Evolutionary conservation across 345 rosid genomes (phyloP).

Genomic region (Hevea brasiliensis): DNA sequence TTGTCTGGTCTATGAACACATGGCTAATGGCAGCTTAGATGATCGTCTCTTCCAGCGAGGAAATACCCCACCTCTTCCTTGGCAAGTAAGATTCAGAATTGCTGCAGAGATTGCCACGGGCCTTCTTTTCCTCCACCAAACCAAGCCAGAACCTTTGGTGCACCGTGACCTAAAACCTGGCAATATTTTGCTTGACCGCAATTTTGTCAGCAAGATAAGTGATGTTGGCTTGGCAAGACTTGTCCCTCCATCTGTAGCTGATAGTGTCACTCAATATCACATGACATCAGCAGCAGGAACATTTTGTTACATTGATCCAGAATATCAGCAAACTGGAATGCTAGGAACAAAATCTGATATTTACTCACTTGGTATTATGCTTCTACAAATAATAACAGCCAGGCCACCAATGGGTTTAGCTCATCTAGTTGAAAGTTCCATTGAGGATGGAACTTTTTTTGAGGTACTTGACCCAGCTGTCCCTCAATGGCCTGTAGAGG

Average conservation of each 20-base stretch:
- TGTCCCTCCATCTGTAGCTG: conserved; percentile 76
- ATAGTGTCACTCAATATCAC: conserved; percentile 66
- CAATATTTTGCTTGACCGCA: conserved; percentile 74
- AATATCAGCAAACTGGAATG: conserved; percentile 92
- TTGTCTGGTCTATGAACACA: conserved; percentile 81
- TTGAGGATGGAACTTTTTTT: conserved; percentile 54
- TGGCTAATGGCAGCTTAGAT: conserved; percentile 92
- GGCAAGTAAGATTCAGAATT: conserved; percentile 72
- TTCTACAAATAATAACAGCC: conserved; percentile 80
- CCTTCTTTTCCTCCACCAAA: conserved; percentile 85
- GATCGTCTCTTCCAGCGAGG: conserved; percentile 63
- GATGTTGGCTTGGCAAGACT: conserved; percentile 94
- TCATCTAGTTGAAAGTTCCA: conserved; percentile 58
- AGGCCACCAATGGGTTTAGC: conserved; percentile 90
- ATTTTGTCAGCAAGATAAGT: conserved; percentile 87
- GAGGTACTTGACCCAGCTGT: conserved; percentile 56
- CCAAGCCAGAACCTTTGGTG: conserved; percentile 92
- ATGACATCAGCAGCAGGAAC: conserved; percentile 96
- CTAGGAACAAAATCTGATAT: conserved; percentile 80
- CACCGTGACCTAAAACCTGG: conserved; percentile 93
- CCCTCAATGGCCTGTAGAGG: conserved; percentile 76
- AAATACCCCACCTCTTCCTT: conserved; percentile 56
- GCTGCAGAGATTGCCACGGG: conserved; percentile 84
- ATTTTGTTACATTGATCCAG: conserved; percentile 92
- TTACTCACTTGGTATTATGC: conserved; percentile 76